Conservation (phyloP, 768 basidiomycete genomes). For the Holtermanniella nyarrowii region DNA sequence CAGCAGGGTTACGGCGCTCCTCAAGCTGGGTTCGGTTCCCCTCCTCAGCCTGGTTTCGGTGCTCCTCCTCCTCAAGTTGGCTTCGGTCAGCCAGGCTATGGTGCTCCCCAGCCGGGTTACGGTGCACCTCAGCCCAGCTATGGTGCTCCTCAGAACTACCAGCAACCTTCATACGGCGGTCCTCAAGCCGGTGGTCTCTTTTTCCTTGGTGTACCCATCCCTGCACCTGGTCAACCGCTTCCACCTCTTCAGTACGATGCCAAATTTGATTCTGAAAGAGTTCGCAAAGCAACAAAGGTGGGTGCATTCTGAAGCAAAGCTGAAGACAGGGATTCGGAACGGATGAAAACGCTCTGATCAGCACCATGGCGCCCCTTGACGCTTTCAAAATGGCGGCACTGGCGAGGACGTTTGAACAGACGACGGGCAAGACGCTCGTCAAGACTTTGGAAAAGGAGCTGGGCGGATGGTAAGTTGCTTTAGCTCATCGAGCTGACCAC, state of each 20-base stretch:
- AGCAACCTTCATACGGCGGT: slow-evolving; percentile 4
- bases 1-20: background rate
- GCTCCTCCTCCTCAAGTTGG: slow-evolving; percentile 8
- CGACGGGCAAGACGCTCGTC: slow-evolving; percentile 27
- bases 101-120: slow-evolving; percentile 5
- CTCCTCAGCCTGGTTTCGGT: slow-evolving; percentile 3
- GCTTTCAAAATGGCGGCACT: slow-evolving; percentile 39
- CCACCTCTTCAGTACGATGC: slow-evolving; percentile 33
- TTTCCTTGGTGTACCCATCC: slow-evolving; percentile 31
- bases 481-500: background rate
- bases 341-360: slow-evolving; percentile 36
- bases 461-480: slow-evolving; percentile 29
- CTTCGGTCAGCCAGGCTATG: slow-evolving; percentile 7
- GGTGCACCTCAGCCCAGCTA: slow-evolving; percentile 14
- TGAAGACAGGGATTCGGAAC: slow-evolving; percentile 34
- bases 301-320: background rate
- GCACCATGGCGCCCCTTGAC: slow-evolving; percentile 32
- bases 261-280: slow-evolving; percentile 36
- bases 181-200: slow-evolving; percentile 15
- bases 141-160: background rate
- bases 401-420: slow-evolving; percentile 36
- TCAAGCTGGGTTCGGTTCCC: background rate
- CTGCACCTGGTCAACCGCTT: slow-evolving; percentile 34
- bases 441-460: slow-evolving; percentile 41
- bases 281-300: slow-evolving; percentile 43